Conservation (phyloP, 2,329 filamentous ascomycete species). For the Cladosporium oxysporum region DNA sequence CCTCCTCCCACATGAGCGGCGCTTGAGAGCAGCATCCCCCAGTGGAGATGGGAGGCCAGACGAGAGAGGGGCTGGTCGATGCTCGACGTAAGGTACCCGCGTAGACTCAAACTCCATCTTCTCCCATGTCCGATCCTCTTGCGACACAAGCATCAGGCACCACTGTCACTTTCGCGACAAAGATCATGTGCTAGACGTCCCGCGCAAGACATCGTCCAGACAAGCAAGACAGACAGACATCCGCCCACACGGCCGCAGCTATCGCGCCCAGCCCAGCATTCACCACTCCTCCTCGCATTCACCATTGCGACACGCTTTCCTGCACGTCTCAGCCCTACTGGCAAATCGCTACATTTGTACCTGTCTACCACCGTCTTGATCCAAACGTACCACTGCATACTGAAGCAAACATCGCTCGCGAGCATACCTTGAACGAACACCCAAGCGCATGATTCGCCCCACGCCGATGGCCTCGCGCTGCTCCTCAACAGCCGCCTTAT, state of each 20-base stretch:
- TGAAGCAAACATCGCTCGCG: conserved; percentile 4
- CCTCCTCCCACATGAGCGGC: conserved; percentile 4
- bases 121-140: neutral
- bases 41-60: neutral
- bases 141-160: conserved; percentile 21
- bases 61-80: conserved; percentile 15
- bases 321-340: conserved; percentile 21
- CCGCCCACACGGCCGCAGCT: neutral
- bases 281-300: conserved; percentile 8
- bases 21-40: neutral
- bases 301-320: conserved; percentile 20
- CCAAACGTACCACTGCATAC: neutral
- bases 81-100: conserved; percentile 5
- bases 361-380: conserved; percentile 10
- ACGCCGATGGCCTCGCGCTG: conserved; percentile 26
- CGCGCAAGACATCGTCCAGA: conserved; percentile 13
- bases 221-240: conserved; percentile 14
- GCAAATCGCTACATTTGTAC: conserved; percentile 14
- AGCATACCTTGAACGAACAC: neutral
- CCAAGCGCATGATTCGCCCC: conserved; percentile 23
- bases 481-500: conserved; percentile 24
- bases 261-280: conserved; percentile 10
- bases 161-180: conserved; percentile 27
- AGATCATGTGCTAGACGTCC: conserved; percentile 23
- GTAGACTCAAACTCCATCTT: neutral